These are phyloP conservation scores for Saxophila tyrrhenica DNA, from an alignment of 495 filamentous ascomycete species.

Conservation along the genomic window DNA sequence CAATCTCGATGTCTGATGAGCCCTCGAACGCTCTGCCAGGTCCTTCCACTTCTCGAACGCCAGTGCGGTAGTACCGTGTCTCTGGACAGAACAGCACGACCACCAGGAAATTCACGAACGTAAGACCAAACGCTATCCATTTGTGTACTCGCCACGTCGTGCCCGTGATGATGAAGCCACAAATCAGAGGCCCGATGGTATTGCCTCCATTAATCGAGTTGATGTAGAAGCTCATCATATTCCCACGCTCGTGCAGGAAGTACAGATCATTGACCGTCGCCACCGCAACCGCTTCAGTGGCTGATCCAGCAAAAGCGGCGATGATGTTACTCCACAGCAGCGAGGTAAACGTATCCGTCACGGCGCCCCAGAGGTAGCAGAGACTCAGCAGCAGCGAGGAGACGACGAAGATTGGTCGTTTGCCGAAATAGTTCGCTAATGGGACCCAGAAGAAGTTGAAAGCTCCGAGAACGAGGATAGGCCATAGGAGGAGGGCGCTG, in stretches of 20 bases:
- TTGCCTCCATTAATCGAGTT: constrained; percentile 27
- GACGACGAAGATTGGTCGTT: constrained; percentile 28
- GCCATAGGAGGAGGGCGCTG: constrained; percentile 23
- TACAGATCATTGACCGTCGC: constrained; percentile 27
- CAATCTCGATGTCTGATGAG: background rate
- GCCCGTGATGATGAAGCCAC: constrained; percentile 22
- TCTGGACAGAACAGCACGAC: constrained; percentile 27
- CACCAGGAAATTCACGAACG: constrained; percentile 24
- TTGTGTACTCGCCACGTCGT: constrained; percentile 28
- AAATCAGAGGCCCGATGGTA: constrained; percentile 26
- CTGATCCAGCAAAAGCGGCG: constrained; percentile 25
- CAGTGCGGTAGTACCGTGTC: constrained; percentile 23
- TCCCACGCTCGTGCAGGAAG: constrained; percentile 24
- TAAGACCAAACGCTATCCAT: constrained; percentile 26
- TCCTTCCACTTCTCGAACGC: background rate
- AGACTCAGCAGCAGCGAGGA: constrained; percentile 22
- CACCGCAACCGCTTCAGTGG: constrained; percentile 26
- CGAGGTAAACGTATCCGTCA: constrained; percentile 20
- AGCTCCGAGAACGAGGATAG: constrained; percentile 25
- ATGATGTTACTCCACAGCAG: constrained; percentile 28
- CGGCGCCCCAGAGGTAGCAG: constrained; percentile 26
- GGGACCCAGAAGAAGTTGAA: constrained; percentile 33
- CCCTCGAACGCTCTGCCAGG: no score
- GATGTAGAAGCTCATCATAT: constrained; percentile 26
- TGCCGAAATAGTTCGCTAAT: constrained; percentile 29